Evolutionary conservation across 345 rosid species (phyloP), one percentile per base, ranked within the genome.

Genomic region (Eucalyptus pauciflora): DNA sequence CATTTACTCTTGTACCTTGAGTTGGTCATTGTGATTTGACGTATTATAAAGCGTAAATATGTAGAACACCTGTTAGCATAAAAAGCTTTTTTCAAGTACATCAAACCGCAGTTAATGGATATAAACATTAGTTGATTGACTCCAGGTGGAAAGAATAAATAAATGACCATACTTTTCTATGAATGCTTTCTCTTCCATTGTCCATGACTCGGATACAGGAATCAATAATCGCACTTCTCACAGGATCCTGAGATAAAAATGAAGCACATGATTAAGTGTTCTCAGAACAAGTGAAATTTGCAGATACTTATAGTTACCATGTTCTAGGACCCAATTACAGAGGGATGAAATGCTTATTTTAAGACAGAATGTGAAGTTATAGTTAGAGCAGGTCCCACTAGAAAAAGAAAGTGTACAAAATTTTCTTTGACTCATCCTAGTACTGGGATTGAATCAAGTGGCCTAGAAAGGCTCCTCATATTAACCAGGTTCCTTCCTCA

Each of bases 141-240:
- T 64, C 46, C 46, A 22, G 29, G 51, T 49, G 37, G 41, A 43
- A 86, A 90, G 85, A 89, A 20, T 13, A 31, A 89, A 13, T n/a
- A 46, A 14, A 50, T 20, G 88, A 69, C 76, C 95, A 49, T 94
- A 97, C 99, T 95, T 95, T 96, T 91, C 99, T 93, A 90, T 97
- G 94, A 93, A 97, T 94, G 94, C 94, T 97, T 91, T 96, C 99
- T 89, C 99, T 97, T 85, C 99, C 99, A 83, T 96, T 96, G 92
- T 96, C 99, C 29, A 96, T 93, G 43, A 97, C 99, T 33, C 99
- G 96, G 86, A 97, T 97, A 91, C 98, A 96, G 31, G 96, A 94
- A 91, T 97, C 99, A 86, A 97, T 92, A 6, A 94, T 91, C 7
- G 97, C 98, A 91, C 99, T 97, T 94, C 96, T 93, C 88, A 94